Percentiles rank a stretch among this genome's conserved stretches.
These are phyloP conservation scores for Corymbia calophylla DNA, from an alignment of 441 rosid genomes.

Conservation along the genomic window DNA sequence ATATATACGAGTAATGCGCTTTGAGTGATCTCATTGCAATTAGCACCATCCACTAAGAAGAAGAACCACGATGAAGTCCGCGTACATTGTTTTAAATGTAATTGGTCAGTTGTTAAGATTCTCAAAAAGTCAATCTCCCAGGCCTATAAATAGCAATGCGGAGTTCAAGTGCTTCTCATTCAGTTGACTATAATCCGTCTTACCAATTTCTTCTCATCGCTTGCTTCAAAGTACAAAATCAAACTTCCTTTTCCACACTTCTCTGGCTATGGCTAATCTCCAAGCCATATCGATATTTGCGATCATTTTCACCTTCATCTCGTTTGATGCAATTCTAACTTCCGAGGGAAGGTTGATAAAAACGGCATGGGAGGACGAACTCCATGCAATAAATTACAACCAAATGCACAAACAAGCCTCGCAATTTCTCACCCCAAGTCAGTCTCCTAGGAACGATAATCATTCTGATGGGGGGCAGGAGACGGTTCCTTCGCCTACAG, in stretches of 20 bases:
- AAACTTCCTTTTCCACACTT: background rate
- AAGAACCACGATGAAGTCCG: background rate
- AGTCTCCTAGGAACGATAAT: background rate
- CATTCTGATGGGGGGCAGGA: background rate
- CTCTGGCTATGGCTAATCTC: background rate
- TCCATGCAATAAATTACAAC: background rate
- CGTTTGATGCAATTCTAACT: background rate
- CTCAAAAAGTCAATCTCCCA: background rate
- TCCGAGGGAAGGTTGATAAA: background rate
- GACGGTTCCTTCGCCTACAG: background rate
- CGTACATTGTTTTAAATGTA: background rate
- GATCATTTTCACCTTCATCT: background rate
- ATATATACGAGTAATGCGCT: no score
- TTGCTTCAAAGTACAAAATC: background rate
- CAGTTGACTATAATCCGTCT: background rate
- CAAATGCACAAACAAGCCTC: background rate
- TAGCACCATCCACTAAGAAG: background rate
- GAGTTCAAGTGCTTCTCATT: background rate
- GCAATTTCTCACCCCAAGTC: background rate
- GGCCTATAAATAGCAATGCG: background rate
- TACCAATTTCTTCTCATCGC: background rate
- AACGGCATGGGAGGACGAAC: background rate
- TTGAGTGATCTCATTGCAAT: no score
- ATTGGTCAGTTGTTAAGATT: background rate
- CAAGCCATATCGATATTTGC: background rate